Evolutionary conservation across 345 rosid genomes (phyloP), one percentile per base, ranked within the genome.

Genomic region (Murraya koenigii): DNA sequence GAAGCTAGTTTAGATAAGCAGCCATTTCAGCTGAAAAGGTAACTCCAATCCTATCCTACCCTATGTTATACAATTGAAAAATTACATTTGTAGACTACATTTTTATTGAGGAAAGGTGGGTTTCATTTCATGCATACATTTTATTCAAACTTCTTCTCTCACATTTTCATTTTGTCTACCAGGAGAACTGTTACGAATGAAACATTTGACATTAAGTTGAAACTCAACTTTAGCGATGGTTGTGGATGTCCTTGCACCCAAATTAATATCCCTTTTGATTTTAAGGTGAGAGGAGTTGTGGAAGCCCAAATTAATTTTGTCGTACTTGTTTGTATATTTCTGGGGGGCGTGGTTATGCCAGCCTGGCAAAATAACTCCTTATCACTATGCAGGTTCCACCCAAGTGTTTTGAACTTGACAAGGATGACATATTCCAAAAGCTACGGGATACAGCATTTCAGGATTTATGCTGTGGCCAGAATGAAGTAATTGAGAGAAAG

Each of bases 11-110:
- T 96, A 17, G 77, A 87, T 75, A 85, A 81, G 80, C 93, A 89
- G 78, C 99, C 98, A 0, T 96, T 94, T 85, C 75, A 75, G 36
- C 83, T 96, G 28, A 94, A 96, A 86, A 89, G 99, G 99, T 92
- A 84, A 66, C 22, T 36, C 3, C 7, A 33, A 32, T 26, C 55
- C 39, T 55, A 41, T 66, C 1, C 15, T 22, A 13, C 3, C 17
- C 49, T 44, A 15, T 65, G 77, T 25, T 54, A n/a, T 72, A 14
- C 2, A 61, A 58, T 14, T 38, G 55, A 59, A 59, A 23, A 17
- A n/a, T 25, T 3, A 41, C 22, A 8, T 41, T 5, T 14, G 62
- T 28, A 26, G 67, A 11, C 9, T 19, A 52, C 59, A 6, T 22
- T 15, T 25, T 26, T 25, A 32, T 13, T 26, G 20, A 36, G 36